Evolutionary conservation across 2,329 filamentous ascomycete species (phyloP).

Genomic region (Drechmeria coniospora): DNA sequence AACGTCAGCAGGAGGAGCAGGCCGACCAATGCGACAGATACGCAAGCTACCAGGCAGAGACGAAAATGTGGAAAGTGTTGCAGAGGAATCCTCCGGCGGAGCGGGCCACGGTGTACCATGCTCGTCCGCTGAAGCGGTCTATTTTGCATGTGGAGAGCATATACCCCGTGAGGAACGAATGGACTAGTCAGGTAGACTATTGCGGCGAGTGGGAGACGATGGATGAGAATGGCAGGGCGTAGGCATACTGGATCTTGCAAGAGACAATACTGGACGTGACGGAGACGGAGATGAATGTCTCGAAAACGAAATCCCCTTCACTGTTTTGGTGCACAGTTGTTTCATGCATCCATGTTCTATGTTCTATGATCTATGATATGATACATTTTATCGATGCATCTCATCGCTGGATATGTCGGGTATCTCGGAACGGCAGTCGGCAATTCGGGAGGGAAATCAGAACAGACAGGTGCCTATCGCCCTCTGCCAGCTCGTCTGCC

Average conservation of each 20-base stretch:
- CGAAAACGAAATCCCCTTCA: too few relatives aligned
- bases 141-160: conserved; percentile 19
- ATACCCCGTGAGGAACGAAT: conserved; percentile 20
- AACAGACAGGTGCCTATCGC: too few relatives aligned
- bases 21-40: conserved; percentile 27
- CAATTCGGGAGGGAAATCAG: neutral
- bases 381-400: neutral
- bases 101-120: conserved; percentile 15
- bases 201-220: conserved; percentile 27
- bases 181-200: conserved; percentile 22
- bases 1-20: conserved; percentile 26
- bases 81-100: conserved; percentile 21
- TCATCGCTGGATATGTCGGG: neutral
- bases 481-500: too few relatives aligned
- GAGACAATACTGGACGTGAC: too few relatives aligned
- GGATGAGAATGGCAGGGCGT: too few relatives aligned
- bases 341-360: too few relatives aligned
- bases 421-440: neutral
- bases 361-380: neutral
- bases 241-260: too few relatives aligned
- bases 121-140: conserved; percentile 12
- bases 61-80: conserved; percentile 29
- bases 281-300: too few relatives aligned
- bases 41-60: conserved; percentile 25
- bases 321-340: too few relatives aligned